Base-by-base conservation (phyloP, 2,329 filamentous ascomycete genomes). In the Aureobasidium zeae region DNA sequence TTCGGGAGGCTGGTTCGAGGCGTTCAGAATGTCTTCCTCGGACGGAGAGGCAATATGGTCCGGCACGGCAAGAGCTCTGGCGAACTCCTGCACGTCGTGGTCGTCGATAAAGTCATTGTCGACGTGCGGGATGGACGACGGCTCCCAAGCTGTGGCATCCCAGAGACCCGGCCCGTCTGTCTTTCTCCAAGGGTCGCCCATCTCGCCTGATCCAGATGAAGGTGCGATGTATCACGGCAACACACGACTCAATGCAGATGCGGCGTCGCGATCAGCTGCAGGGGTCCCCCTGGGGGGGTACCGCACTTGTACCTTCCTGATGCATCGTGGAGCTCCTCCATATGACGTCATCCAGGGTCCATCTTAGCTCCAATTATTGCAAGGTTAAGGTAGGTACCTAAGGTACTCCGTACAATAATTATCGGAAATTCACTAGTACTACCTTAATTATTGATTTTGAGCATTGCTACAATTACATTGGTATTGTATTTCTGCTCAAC, bases 61-160 rank as follows among this genome's bases (percentile, higher is more conserved):
- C 0, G 88, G 86, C 1, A 84, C 85, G n/a, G 78, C 75, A 7
- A 95, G 74, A 6, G 89, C 89, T 47, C 76, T 77, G 48, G 83
- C 80, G 61, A 96, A 96, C 44, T 83, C 80, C 26, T 75, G 70
- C 22, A 94, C 69, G 57, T 94, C 82, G 47, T 77, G 77, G 29
- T 79, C 70, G 32, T 74, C 65, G 53, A 93, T 70, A 59, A 95
- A 95, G 45, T 91, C 79, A 55, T 74, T 73, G 60, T 88, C 75
- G 62, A 72, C 77, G 62, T 94, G 87, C n/a, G 87, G 88, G 15
- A 95, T 72, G 26, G 66, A 68, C 12, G 72, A 71, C 48, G 74
- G 69, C 61, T 91, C 82, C 65, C 82, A 87, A 33, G 74, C 76
- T 51, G 80, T 71, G 29, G 68, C 58, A 4, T 73, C 69, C 56